Evolutionary conservation across 192 early-diverging fungal genomes (phyloP).

Genomic region (Coemansia sp.): DNA sequence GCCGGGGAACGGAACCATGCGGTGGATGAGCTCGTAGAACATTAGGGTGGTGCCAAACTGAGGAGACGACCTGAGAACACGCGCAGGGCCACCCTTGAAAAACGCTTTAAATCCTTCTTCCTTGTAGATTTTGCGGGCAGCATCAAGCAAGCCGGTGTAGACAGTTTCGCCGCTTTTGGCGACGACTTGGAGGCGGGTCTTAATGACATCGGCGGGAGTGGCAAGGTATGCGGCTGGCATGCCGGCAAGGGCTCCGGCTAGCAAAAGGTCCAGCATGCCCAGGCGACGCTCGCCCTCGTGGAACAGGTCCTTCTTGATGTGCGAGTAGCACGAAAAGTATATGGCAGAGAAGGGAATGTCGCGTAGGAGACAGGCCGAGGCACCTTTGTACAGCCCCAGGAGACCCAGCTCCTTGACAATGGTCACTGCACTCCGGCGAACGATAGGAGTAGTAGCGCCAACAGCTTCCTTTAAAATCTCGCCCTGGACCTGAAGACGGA

Average conservation of each 20-base stretch:
- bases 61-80: constrained; percentile 91
- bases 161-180: constrained; percentile 84
- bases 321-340: constrained; percentile 97
- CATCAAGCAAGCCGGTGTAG: constrained; percentile 84
- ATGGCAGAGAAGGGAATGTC: constrained; percentile 98
- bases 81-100: constrained; percentile 94
- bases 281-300: constrained; percentile 75
- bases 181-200: constrained; percentile 94
- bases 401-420: constrained; percentile 90
- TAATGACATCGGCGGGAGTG: constrained; percentile 97
- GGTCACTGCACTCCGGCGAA: constrained; percentile 71
- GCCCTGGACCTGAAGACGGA: constrained; percentile 88
- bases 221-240: constrained; percentile 95
- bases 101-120: constrained; percentile 95
- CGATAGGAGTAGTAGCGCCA: constrained; percentile 28
- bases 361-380: constrained; percentile 86
- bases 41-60: constrained; percentile 97
- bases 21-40: constrained; percentile 86
- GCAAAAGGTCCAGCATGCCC: constrained; percentile 61
- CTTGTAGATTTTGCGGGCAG: constrained; percentile 77
- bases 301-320: constrained; percentile 92
- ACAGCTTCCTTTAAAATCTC: constrained; percentile 60
- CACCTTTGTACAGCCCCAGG: constrained; percentile 92
- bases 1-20: constrained; percentile 57
- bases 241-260: constrained; percentile 91